phyloP scores from a whole-genome alignment of 495 filamentous ascomycete species.

The Friedmanniomyces endolithicus region DNA sequence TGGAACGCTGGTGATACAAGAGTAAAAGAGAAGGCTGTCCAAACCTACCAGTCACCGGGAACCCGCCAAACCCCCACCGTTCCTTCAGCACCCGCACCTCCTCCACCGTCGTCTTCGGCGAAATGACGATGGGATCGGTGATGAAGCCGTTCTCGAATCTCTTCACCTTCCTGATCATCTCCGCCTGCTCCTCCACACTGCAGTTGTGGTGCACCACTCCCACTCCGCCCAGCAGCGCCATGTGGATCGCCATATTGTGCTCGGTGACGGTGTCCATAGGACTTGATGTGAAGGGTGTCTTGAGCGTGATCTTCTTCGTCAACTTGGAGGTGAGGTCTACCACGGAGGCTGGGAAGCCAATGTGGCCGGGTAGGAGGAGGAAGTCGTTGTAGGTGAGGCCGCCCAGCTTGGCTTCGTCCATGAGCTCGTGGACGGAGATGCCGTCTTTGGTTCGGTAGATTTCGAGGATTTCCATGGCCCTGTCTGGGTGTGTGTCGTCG shows the following conservation, averaged over 20 bases:
- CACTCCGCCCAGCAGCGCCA: conserved; percentile 90
- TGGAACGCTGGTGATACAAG: conserved; percentile 23
- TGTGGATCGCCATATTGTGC: conserved; percentile 97
- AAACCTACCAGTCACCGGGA: conserved; percentile 91
- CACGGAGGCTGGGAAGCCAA: conserved; percentile 80
- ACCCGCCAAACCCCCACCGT: conserved; percentile 97
- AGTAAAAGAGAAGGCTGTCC: conserved; percentile 7
- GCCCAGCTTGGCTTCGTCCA: conserved; percentile 77
- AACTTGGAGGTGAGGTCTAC: conserved; percentile 81
- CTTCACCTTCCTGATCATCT: conserved; percentile 99
- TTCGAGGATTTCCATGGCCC: conserved; percentile 65
- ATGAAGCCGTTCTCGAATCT: conserved; percentile 99
- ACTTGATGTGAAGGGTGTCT: conserved; percentile 88
- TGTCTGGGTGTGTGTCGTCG: conserved; percentile 38
- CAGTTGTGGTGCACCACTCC: conserved; percentile 99
- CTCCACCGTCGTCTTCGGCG: conserved; percentile 71
- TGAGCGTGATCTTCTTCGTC: conserved; percentile 85
- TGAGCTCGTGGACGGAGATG: conserved; percentile 64
- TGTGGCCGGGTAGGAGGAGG: conserved; percentile 53
- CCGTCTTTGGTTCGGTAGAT: conserved; percentile 70
- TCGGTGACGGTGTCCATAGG: conserved; percentile 99
- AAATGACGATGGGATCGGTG: conserved; percentile 85
- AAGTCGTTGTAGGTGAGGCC: conserved; percentile 82
- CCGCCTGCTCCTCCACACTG: conserved; percentile 82
- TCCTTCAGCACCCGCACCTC: conserved; percentile 89